phyloP scores from a whole-genome alignment of 371 early-diverging fungal genomes.

The Circinella minor region DNA sequence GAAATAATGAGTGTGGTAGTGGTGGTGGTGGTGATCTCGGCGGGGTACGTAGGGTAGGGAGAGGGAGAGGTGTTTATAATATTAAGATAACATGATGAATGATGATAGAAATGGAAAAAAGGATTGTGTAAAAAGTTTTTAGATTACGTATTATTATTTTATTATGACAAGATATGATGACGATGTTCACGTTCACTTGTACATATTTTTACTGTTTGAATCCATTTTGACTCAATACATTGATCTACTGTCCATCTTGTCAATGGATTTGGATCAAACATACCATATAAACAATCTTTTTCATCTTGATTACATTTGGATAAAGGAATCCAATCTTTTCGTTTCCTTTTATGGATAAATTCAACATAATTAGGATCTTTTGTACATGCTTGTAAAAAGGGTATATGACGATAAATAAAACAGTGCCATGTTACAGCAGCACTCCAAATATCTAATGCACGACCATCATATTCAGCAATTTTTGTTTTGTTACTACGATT shows the following conservation, averaged over 20 bases:
- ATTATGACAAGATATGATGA: conserved; percentile 13
- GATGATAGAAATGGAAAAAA: too few species aligned
- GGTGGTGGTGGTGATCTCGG: too few species aligned
- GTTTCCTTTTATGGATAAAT: conserved; percentile 44
- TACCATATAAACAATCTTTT: conserved; percentile 41
- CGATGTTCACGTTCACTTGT: conserved; percentile 20
- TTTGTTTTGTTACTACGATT: background rate
- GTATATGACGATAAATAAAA: conserved; percentile 32
- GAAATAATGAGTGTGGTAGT: too few species aligned
- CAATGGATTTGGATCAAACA: conserved; percentile 52
- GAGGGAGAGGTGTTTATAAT: too few species aligned
- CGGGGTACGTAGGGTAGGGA: too few species aligned
- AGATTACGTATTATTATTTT: too few species aligned
- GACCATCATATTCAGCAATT: conserved; percentile 28
- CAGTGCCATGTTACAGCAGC: conserved; percentile 42
- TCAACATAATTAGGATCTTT: conserved; percentile 73
- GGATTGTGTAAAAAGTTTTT: background rate
- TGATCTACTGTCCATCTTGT: conserved; percentile 51
- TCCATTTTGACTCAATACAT: conserved; percentile 49
- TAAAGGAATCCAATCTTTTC: conserved; percentile 62
- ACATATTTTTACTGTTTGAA: conserved; percentile 31
- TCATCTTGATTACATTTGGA: conserved; percentile 33
- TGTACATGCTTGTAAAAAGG: conserved; percentile 51
- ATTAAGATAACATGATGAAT: too few species aligned
- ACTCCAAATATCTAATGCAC: conserved; percentile 38